Base-by-base conservation (phyloP, 176 grass and related monocot genomes). In the Musa schizocarpa region DNA sequence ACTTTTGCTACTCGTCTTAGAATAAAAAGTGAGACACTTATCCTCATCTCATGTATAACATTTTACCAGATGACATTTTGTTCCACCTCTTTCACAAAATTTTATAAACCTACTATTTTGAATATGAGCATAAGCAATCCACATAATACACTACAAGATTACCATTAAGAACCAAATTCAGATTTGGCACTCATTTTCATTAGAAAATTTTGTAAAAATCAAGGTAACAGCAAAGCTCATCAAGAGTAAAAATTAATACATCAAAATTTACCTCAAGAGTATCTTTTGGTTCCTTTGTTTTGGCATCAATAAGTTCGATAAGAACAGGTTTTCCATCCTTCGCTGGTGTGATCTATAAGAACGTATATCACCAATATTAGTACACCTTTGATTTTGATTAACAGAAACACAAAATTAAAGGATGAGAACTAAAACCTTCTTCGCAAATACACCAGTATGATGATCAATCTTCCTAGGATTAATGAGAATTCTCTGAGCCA, bases 291-390 rank as follows among this genome's bases (percentile, higher is more conserved):
- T 97, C 90, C 82, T 97, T 97, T 78, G 94, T 93, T 78, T 93
- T 97, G 63, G 90, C 94, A 89, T 97, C 90, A 79, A 97, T 93
- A 73, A 93, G 94, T 78, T 97, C 94, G 65, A 97, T 97, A 51
- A 83, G 77, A 69, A 97, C 94, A 77, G 94, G 90, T 70, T 85
- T 97, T 74, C 90, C 90, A 77, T 97, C 90, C 82, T 85, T 97
- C 58, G 90, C 90, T 69, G 93, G 93, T 25, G 88, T 93, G 79
- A 97, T 97, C 93, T 97, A 83, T 65, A 64, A 72, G 52, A 73
- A 52, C 9, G 66, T 64, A 52, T 43, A 52, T 10, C 23, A 24
- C 4, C 34, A 77, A 51, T 17, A 53, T 24, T 11, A 1, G 14
- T 64, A 43, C 34, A 43, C 34, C 34, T 5, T 43, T 52, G 25